Base-by-base conservation (phyloP, 2,329 filamentous ascomycete genomes). In the Parastagonospora nodorum region DNA sequence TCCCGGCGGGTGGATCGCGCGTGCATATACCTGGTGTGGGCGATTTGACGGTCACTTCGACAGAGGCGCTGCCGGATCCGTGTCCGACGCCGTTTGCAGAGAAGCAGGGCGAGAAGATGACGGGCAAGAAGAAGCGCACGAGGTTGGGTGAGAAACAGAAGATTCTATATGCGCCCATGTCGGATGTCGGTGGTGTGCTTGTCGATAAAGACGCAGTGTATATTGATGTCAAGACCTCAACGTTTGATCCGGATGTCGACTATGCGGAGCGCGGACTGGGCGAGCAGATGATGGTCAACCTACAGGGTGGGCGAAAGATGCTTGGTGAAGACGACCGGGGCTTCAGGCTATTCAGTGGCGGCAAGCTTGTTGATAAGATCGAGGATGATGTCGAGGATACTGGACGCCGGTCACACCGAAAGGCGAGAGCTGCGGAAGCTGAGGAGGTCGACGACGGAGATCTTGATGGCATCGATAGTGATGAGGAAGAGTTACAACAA, bases 201-300 rank as follows among this genome's bases (percentile, higher is more conserved):
- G 93, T 99, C 44, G 94, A 99, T 61, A 96, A 96, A 54, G 94
- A 99, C 75, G 92, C 93, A 7, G 92, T 99, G 32, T 99, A 96
- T 78, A 97, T 88, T 56, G 84, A 88, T 65, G 76, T 88, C 37
- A 88, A 87, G 69, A 85, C 83, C 11, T 79, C 82, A 27, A 95
- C 84, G 4, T 97, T 99, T 59, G 78, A 86, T 55, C 75, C 75
- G 2, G 86, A 90, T 9, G 82, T 76, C 1, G 82, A 82, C 4
- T 77, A 85, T 32, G 82, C 82, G 28, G 89, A 96, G 62, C 85
- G 90, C 39, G 94, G 94, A n/a, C 82, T 97, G 46, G 94, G 94
- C 35, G 94, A 99, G 72, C 92, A 97, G 74, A 85, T 99, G 74
- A 94, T 99, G 58, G 87, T 99, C 35, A 88, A 88, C 19, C 80